Evolutionary conservation across 169 alveolate species (phyloP).

Genomic region (Plasmodium gonderi): DNA sequence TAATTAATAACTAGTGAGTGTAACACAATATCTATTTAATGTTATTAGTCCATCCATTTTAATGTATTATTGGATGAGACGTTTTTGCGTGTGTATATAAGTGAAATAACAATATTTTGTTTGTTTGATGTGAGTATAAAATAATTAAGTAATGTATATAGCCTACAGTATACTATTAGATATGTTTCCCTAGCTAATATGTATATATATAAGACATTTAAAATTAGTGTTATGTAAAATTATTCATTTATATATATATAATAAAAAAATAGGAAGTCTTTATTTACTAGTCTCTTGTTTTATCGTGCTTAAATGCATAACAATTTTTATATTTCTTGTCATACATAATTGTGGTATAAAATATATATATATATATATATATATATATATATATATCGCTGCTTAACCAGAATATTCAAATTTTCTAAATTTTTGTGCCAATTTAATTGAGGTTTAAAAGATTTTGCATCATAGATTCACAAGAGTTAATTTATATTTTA

Average conservation of each 20-base stretch:
- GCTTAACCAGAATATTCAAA: neutral
- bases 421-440: neutral
- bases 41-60: no score
- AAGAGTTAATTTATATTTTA: neutral
- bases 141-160: neutral
- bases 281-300: neutral
- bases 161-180: neutral
- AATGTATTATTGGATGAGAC: neutral
- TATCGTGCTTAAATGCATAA: neutral
- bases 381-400: neutral
- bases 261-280: neutral
- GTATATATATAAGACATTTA: neutral
- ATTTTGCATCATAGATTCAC: neutral
- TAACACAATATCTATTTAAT: no score
- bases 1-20: neutral
- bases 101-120: neutral
- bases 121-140: neutral
- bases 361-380: neutral
- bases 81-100: neutral
- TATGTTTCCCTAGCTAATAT: neutral
- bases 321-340: neutral
- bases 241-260: neutral
- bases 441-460: neutral
- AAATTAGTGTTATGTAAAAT: neutral
- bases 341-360: neutral